Evolutionary conservation across 2,329 filamentous ascomycete species (phyloP), one percentile per base, ranked within the genome.

Genomic region (Tolypocladium tundrense): DNA sequence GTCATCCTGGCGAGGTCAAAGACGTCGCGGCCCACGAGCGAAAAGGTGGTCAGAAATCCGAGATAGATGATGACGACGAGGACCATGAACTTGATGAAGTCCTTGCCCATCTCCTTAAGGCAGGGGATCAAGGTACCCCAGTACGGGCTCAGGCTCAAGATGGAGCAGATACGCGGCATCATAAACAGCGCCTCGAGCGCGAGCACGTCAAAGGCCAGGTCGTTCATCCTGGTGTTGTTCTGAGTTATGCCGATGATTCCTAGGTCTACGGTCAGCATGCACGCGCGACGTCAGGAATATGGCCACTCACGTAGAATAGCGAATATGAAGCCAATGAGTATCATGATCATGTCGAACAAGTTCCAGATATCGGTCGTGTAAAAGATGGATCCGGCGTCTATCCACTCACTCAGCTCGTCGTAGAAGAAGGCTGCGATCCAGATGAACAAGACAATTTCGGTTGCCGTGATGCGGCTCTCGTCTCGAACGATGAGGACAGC

Each of bases 21-120:
- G 2, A 75, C 73, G 55, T 88, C 86, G 57, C 88, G 82, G n/a
- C 87, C 89, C 51, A 94, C 78, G 33, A 92, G 79, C 0, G 87
- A 87, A 65, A 93, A 93, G 0, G 91, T 96, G 0, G 92, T 96
- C 40, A 96, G 75, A 72, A 97, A 97, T 53, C 91, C 90, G 53
- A 94, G 75, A 69, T 96, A 96, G 56, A 96, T 75, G 57, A 96
- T 88, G 53, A 90, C 76, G 50, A 95, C 88, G 33, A 93, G 79
- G 1, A 90, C 88, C 73, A 85, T 81, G 68, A 94, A 96, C 67
- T 92, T 92, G 70, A 92, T 72, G 69, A 96, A 96, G 69, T 96
- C 91, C 72, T 92, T 93, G 43, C 88, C 88, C 92, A 97, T 97
- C 70, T 93, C 90, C 69, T 94, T 94, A 55, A 97, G 79, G 62